phyloP scores from a whole-genome alignment of 306 rosid genomes.

The Acacia acuminata region DNA sequence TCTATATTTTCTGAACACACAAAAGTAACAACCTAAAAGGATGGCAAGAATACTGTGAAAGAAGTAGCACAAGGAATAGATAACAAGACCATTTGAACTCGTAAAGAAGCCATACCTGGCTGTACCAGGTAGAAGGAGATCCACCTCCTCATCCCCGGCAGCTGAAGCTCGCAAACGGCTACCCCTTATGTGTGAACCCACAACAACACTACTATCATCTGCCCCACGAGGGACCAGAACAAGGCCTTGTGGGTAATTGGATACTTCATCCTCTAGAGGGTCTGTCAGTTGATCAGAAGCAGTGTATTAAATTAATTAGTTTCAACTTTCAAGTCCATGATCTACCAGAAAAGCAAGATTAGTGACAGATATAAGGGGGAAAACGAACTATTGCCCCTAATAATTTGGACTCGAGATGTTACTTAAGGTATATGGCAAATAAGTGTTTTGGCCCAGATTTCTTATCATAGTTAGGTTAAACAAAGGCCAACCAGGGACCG shows the following conservation, averaged over 20 bases:
- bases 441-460: not conserved
- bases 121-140: constrained; percentile 95
- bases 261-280: constrained; percentile 79
- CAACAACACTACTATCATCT: constrained; percentile 70
- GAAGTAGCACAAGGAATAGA: not conserved
- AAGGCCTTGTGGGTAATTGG: constrained; percentile 88
- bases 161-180: constrained; percentile 97
- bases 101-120: constrained; percentile 71
- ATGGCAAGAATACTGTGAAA: not conserved
- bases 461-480: not conserved
- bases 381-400: not conserved
- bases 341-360: constrained; percentile 24
- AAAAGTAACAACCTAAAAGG: not conserved
- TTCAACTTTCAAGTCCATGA: constrained; percentile 26
- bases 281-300: constrained; percentile 53
- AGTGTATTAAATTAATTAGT: constrained; percentile 26
- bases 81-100: not conserved
- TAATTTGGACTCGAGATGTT: not conserved
- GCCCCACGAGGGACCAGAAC: constrained; percentile 87
- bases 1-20: not conserved
- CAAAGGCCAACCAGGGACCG: constrained; percentile 8
- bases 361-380: not conserved
- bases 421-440: not conserved
- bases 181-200: constrained; percentile 93
- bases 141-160: constrained; percentile 94